Evolutionary conservation across 2,329 filamentous ascomycete species (phyloP), one percentile per base, ranked within the genome.

Genomic region (Drechslerella stenobrocha): DNA sequence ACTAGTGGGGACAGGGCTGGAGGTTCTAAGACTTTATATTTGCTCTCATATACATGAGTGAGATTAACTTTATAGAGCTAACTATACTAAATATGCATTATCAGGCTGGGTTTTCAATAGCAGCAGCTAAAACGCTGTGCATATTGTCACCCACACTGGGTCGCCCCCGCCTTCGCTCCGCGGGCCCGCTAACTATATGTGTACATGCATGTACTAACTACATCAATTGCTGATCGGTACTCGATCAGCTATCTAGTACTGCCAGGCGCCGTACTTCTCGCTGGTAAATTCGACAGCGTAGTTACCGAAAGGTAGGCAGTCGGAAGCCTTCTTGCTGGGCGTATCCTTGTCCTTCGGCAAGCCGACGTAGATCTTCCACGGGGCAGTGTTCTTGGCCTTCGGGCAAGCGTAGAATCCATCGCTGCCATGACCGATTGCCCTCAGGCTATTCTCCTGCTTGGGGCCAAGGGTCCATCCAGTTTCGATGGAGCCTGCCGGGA

Each of bases 401-500:
- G 64, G 64, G 52, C 64, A 69, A 23, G 64, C 64, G n/a, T 52
- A 2, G 46, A 69, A 69, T 2, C 51, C 64, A 46, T 52, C 64
- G 7, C 20, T 46, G 30, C 15, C 32, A 22, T 67, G 55, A 26
- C 42, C 35, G 51, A 67, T 55, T 13, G 32, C 26, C 23, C 55
- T 60, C 55, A 67, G 51, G 11, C 42, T 59, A 35, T 67, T 67
- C 35, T 55, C 51, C 18, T 55, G 45, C 56, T 63, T 63, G 1
- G 56, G 32, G 35, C 64, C 64, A 15, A 63, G 37, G n/a, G 45
- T 45, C 76, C 85, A 85, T 23, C 81, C 80, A 1, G 79, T 80
- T 13, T 76, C 53, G 34, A 79, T 74, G 5, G 82, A 80, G 7
- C 82, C 83, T 0, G 75, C 69, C 0, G 84, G 83, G 2, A 81